Percentiles rank a stretch among this genome's conserved stretches.
Conservation (phyloP, 1,139 yeast genomes). For the Magnusiomyces magnusii region DNA sequence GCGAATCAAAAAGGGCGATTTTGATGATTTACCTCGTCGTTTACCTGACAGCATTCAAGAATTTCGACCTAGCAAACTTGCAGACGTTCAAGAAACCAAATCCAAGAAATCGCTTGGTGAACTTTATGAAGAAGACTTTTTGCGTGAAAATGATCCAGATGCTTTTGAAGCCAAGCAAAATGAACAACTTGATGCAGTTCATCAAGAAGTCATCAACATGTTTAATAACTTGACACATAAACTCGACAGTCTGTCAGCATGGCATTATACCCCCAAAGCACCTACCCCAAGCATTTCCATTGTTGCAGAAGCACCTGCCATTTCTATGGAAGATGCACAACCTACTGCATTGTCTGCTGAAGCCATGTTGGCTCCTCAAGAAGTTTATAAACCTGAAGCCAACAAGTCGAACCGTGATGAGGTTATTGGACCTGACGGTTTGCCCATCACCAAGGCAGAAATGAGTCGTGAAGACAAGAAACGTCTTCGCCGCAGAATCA, state of each 20-base stretch:
- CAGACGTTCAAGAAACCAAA: conserved; percentile 76
- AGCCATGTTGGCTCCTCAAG: conserved; percentile 91
- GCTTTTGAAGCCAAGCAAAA: conserved; percentile 35
- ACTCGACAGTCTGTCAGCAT: conserved; percentile 82
- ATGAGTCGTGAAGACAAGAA: conserved; percentile 80
- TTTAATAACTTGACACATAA: conserved; percentile 59
- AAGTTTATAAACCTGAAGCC: conserved; percentile 60
- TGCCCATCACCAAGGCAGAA: conserved; percentile 77
- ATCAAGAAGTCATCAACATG: conserved; percentile 65
- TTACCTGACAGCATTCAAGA: conserved; percentile 50
- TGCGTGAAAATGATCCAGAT: conserved; percentile 40
- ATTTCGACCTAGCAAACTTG: conserved; percentile 43
- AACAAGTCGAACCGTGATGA: conserved; percentile 43
- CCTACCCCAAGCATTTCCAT: conserved; percentile 72
- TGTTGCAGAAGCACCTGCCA: conserved; percentile 71
- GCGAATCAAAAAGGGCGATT: conserved; percentile 65
- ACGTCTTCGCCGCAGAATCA: conserved; percentile 76
- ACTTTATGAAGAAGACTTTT: conserved; percentile 76
- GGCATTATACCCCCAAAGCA: conserved; percentile 91
- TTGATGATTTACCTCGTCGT: conserved; percentile 79
- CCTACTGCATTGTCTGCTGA: conserved; percentile 74
- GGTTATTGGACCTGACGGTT: conserved; percentile 70
- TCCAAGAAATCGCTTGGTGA: conserved; percentile 87
- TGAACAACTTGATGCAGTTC: conserved; percentile 63
- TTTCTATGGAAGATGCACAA: conserved; percentile 94